phyloP scores from a whole-genome alignment of 2,329 filamentous ascomycete species.

The Apiospora kogelbergensis region DNA sequence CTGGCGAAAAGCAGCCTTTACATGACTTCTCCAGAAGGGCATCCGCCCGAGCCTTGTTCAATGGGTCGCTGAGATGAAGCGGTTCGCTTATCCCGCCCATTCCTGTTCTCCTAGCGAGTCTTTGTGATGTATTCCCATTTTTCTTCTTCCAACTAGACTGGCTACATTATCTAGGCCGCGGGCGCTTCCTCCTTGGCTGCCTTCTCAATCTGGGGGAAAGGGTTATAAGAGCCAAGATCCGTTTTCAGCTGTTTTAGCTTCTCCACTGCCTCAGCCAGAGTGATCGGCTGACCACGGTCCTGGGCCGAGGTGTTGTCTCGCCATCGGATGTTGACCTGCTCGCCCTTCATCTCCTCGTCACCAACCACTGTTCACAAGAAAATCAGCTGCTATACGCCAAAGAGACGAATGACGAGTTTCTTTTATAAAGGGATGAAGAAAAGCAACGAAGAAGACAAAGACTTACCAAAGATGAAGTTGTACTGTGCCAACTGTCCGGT shows the following conservation, averaged over 20 bases:
- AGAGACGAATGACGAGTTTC: too few relatives aligned
- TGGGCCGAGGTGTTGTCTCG: slow-evolving; percentile 63
- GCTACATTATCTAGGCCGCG: not conserved
- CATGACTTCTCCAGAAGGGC: not conserved
- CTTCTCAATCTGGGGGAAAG: slow-evolving; percentile 23
- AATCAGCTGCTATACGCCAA: not conserved
- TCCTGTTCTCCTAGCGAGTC: not conserved
- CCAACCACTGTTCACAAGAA: too few relatives aligned
- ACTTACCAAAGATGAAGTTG: slow-evolving; percentile 76
- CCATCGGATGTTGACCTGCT: slow-evolving; percentile 64
- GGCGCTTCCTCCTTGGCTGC: not conserved
- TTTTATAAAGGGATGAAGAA: too few relatives aligned
- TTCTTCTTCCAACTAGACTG: not conserved
- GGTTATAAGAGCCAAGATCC: slow-evolving; percentile 39
- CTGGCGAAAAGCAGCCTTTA: too few relatives aligned
- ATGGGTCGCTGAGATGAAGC: too few relatives aligned
- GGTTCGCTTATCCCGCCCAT: not conserved
- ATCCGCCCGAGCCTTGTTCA: not conserved
- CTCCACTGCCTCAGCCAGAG: slow-evolving; percentile 55
- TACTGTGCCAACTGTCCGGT: slow-evolving; percentile 79
- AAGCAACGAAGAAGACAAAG: slow-evolving; percentile 8
- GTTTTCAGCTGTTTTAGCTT: slow-evolving; percentile 53
- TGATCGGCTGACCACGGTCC: slow-evolving; percentile 58
- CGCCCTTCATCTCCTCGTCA: slow-evolving; percentile 59
- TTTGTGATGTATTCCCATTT: not conserved